Base-by-base conservation (phyloP, 176 grass and related monocot species). In the Neostapfia colusana region DNA sequence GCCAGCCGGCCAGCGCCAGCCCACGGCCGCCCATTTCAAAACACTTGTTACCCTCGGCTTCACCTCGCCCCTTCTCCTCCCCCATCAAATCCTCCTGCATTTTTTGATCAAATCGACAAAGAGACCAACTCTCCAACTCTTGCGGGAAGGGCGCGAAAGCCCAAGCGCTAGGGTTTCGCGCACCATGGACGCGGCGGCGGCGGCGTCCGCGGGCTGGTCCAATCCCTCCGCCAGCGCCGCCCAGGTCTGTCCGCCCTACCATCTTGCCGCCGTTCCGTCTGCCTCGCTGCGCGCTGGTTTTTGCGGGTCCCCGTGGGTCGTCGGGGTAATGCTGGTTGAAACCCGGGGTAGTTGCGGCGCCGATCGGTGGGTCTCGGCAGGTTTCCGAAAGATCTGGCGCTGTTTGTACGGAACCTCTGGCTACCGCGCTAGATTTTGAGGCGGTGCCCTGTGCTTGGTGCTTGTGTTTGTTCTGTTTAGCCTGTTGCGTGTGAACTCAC, bases 201-300 rank as follows among this genome's bases (percentile, higher is more conserved):
- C 77, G 42, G 73, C 62, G 10, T 82, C 79, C 16, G 86, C 54
- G 12, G 72, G 79, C 83, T 85, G 82, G 75, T 92, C 90, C 18
- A 55, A 73, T 44, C 70, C 79, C 45, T 69, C 83, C 48, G 11
- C 70, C 46, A 28, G 70, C 79, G 79, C 79, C 17, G 79, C 46
- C 10, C 69, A 74, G 79, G 79, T 82, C 36, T 13, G 79, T 24
- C 34, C 36, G 17, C 31, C 10, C 25, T 58, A 41, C 35, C 70
- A 8, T 18, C 8, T 10, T 65, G 15, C 16, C 2, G 11, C 17
- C 1, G 24, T 37, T 40, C 16, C 23, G 56, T 1, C 12, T 25
- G 9, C 3, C 23, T 58, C 10, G 23, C 23, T 46, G 67, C 0
- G 31, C 42, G 56, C 28, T n/a, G 67, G 42, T 16, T 27, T 31